These are phyloP conservation scores for Pyrenula aspistea DNA, from an alignment of 495 filamentous ascomycete species.

Conservation along the genomic window DNA sequence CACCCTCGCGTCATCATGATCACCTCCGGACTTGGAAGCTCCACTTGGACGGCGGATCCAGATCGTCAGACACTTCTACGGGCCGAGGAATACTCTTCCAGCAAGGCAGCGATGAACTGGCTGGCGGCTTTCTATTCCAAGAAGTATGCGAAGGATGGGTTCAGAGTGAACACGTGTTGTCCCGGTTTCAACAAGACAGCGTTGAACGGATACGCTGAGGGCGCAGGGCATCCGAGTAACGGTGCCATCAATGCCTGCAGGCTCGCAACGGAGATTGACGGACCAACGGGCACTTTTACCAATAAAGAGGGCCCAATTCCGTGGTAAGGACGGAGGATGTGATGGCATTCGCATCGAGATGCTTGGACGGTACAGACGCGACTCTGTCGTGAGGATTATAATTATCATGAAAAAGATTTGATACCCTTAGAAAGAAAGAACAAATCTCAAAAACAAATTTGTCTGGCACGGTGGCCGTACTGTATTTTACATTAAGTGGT, in stretches of 20 bases:
- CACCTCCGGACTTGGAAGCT: slow-evolving; percentile 10
- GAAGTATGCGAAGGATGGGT: neutral
- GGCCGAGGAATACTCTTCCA: neutral
- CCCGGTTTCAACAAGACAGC: neutral
- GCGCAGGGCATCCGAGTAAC: neutral
- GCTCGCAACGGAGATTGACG: neutral
- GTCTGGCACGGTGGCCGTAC: too few relatives aligned
- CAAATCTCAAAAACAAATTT: too few relatives aligned
- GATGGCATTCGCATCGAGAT: too few relatives aligned
- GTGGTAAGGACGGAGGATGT: neutral
- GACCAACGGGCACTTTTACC: neutral
- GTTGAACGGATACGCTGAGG: neutral
- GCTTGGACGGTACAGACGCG: too few relatives aligned
- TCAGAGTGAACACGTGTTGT: neutral
- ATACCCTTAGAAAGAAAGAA: too few relatives aligned
- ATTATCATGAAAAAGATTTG: too few relatives aligned
- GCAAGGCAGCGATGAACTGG: neutral
- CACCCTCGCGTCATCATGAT: slow-evolving; percentile 18
- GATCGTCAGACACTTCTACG: neutral
- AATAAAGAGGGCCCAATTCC: neutral
- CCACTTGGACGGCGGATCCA: neutral
- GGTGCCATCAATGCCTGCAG: neutral
- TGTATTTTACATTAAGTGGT: too few relatives aligned
- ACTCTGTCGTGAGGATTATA: too few relatives aligned
- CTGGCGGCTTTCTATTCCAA: neutral